Evolutionary conservation across 768 basidiomycete species (phyloP), one percentile per base, ranked within the genome.

Genomic region (Macrolepiota fuliginosa): DNA sequence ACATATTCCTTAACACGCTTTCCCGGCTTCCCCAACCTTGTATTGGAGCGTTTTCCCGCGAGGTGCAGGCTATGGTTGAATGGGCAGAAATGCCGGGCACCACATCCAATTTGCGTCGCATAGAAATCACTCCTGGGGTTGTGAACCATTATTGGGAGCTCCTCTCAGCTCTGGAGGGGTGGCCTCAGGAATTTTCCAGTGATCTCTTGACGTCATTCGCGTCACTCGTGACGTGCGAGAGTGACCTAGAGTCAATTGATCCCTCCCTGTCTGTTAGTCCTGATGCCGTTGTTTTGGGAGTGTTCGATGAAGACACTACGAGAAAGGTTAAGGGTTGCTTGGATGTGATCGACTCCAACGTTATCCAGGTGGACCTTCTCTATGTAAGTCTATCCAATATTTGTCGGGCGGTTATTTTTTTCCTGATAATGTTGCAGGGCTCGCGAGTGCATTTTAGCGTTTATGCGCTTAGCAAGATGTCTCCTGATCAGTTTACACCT

Each of bases 391-490:
- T 32, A n/a, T 40, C 10, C 42, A n/a, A 19, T 2, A 9, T 45
- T 5, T 17, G n/a, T 45, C 17, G 42, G 42, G 29, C 7, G 17
- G 42, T 2, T 17, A n/a, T 19, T 19, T 7, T 9, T 17, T 19
- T n/a, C 42, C 42, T 45, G 7, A 45, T 5, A 45, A 45, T 10
- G 42, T 9, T n/a, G 17, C 24, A 56, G 54, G 13, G 24, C 24
- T 42, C 54, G 15, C 39, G 37, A 42, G 24, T 56, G 12, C 54
- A 61, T 52, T 49, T 64, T 24, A 51, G 36, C 12, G 46, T 56
- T 45, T 22, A 17, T 35, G 42, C 52, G 19, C 53, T 64, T 22
- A 63, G 62, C n/a, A 63, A 54, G 25, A 54, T 70, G 42, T 32
- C 54, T 29, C 29, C 54, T 13, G 62, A 63, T 6, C 51, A 61